Conservation (phyloP, 1,284 basidiomycete genomes). For the Bondarzewia mesenterica region DNA sequence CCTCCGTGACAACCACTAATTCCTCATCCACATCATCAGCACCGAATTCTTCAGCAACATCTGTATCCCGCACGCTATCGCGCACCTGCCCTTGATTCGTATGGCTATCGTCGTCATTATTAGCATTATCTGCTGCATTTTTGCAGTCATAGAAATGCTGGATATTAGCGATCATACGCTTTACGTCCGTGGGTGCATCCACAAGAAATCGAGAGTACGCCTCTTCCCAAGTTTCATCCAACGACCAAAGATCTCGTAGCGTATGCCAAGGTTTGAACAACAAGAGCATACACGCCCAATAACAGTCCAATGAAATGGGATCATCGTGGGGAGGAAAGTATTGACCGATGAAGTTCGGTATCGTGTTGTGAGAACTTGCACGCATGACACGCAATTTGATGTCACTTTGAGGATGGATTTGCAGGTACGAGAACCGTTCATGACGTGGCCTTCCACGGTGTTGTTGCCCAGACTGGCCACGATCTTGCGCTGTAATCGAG, state of each 20-base stretch:
- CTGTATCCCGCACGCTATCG: too few species aligned
- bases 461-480: too few species aligned
- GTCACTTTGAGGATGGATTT: neutral
- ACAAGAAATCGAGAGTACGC: conserved; percentile 16
- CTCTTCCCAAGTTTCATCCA: conserved; percentile 16
- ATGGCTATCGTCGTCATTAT: too few species aligned
- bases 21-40: too few species aligned
- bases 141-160: conserved; percentile 29
- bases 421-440: neutral
- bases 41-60: too few species aligned
- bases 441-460: too few species aligned
- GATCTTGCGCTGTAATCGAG: too few species aligned
- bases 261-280: conserved; percentile 32
- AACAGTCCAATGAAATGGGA: conserved; percentile 19
- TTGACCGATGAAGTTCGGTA: conserved; percentile 25
- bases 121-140: too few species aligned
- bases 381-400: conserved; percentile 15
- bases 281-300: conserved; percentile 28
- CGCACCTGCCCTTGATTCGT: neutral
- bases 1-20: too few species aligned
- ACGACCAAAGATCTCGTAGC: conserved; percentile 21
- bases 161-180: conserved; percentile 19
- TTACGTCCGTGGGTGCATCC: neutral
- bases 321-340: conserved; percentile 22
- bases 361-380: conserved; percentile 20